Percentiles rank a stretch among this genome's conserved stretches.
Conservation (phyloP, 2,329 filamentous ascomycete genomes). For the Arthrobotrys conoides region DNA sequence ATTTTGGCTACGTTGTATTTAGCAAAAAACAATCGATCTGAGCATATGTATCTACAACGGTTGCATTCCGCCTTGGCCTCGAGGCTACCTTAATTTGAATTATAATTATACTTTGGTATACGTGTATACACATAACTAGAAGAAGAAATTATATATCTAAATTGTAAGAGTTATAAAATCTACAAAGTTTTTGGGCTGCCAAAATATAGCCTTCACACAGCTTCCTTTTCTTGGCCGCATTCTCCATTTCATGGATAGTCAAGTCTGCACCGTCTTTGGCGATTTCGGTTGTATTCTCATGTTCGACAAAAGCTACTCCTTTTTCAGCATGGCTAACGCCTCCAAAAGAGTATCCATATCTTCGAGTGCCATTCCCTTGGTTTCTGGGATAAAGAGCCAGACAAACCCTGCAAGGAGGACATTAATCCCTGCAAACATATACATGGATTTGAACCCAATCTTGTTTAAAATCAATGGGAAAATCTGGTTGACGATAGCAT, state of each 20-base stretch:
- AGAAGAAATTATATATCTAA: not conserved
- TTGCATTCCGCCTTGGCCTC: too few relatives aligned
- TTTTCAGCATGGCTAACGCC: constrained; percentile 73
- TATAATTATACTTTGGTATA: not conserved
- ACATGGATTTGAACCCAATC: constrained; percentile 60
- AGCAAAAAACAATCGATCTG: too few relatives aligned
- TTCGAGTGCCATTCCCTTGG: constrained; percentile 69
- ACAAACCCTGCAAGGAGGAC: constrained; percentile 49
- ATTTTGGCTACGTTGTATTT: too few relatives aligned
- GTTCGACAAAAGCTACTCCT: constrained; percentile 70
- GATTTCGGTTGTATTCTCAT: not conserved
- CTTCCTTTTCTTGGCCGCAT: constrained; percentile 20
- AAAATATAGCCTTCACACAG: not conserved
- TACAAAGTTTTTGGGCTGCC: too few relatives aligned
- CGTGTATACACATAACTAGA: not conserved
- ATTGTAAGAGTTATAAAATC: not conserved
- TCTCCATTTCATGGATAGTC: constrained; percentile 15
- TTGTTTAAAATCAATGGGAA: constrained; percentile 44
- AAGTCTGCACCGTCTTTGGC: constrained; percentile 17
- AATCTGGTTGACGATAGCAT: constrained; percentile 49
- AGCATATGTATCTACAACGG: too few relatives aligned
- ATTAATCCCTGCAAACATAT: constrained; percentile 60
- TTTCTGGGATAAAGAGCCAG: constrained; percentile 59
- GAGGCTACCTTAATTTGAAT: too few relatives aligned
- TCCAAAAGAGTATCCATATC: constrained; percentile 74